Evolutionary conservation across 306 rosid genomes (phyloP), one percentile per base, ranked within the genome.

Genomic region (Prunus mume): DNA sequence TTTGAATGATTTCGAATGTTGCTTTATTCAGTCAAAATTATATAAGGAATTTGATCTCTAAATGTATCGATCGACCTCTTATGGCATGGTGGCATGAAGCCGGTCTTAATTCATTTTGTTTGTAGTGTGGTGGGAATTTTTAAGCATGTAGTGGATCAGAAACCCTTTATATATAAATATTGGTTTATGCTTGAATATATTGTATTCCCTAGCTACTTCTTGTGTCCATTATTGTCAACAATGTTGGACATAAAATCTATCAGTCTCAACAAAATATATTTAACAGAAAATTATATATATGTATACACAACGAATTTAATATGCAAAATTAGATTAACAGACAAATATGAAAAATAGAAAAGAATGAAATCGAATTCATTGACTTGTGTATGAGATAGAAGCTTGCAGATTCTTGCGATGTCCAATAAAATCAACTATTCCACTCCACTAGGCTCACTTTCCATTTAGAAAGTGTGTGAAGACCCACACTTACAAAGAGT

Each of bases 121-220:
- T 61, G 52, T 47, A 52, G 41, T 78, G 71, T 72, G 57, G 58
- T 72, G 57, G 58, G 73, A 50, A 78, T 70, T 47, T 71, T 45
- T 60, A 63, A 78, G 66, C 60, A 70, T 46, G 8, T 78, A 58
- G 28, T 77, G 2, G 68, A 78, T 61, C 46, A 25, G 9, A 60
- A 43, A 62, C 58, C 17, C 19, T 58, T 25, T n/a, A 38, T 45
- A 56, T 68, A 47, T 57, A 57, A 71, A 12, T 71, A 34, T 77
- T 47, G 34, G 65, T 47, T 57, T 46, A 28, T 34, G 51, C 25
- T 70, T 51, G 70, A 43, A 65, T 65, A 38, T 65, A 18, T 43
- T 38, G 50, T 9, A 12, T 45, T 20, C 43, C 43, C 43, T 38
- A 38, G 43, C 15, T 65, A 41, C 28, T 67, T 24, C 6, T 25